A percentile compares a stretch with the other conserved stretches of the same genome.
Conservation (phyloP, 78 protist species). For the Pigoraptor vietnamica region DNA sequence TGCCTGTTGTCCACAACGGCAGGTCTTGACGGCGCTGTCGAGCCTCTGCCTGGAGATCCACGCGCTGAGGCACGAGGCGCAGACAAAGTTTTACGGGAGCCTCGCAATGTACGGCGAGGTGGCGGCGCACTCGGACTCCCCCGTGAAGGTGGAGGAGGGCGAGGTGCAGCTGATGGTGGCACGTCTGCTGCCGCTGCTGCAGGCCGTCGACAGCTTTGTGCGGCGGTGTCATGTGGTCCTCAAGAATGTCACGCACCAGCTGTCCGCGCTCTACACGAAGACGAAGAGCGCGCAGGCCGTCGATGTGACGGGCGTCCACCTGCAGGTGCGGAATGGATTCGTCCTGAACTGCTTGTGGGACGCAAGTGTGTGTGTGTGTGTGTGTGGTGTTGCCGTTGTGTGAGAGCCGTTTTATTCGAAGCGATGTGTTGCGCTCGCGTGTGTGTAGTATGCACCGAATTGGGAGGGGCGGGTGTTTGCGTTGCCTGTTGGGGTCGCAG, state of each 20-base stretch:
- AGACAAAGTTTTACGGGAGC: not conserved
- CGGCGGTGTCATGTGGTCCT: slow-evolving; percentile 40
- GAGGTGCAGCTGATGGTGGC: slow-evolving; percentile 47
- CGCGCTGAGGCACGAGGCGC: slow-evolving; percentile 4
- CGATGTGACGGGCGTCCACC: not conserved
- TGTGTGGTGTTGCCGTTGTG: no score
- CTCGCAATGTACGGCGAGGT: not conserved
- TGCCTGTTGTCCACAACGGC: no score
- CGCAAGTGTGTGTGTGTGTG: no score
- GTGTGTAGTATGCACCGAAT: no score
- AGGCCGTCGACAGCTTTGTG: slow-evolving; percentile 35
- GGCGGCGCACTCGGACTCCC: not conserved
- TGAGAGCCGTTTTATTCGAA: no score
- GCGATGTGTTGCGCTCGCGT: no score
- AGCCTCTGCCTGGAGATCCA: slow-evolving; percentile 36
- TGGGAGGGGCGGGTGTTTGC: no score
- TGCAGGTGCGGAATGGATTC: not conserved
- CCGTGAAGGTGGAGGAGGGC: slow-evolving; percentile 47
- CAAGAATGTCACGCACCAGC: slow-evolving; percentile 47
- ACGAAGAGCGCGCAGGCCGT: not conserved
- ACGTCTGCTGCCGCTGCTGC: slow-evolving; percentile 53
- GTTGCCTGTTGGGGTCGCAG: no score
- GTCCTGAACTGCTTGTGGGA: slow-evolving; percentile 22
- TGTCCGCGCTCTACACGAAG: slow-evolving; percentile 45
- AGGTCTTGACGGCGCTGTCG: slow-evolving; percentile 36